phyloP scores from a whole-genome alignment of 352 stramenopile genomes.

The Peronosclerospora sorghi region DNA sequence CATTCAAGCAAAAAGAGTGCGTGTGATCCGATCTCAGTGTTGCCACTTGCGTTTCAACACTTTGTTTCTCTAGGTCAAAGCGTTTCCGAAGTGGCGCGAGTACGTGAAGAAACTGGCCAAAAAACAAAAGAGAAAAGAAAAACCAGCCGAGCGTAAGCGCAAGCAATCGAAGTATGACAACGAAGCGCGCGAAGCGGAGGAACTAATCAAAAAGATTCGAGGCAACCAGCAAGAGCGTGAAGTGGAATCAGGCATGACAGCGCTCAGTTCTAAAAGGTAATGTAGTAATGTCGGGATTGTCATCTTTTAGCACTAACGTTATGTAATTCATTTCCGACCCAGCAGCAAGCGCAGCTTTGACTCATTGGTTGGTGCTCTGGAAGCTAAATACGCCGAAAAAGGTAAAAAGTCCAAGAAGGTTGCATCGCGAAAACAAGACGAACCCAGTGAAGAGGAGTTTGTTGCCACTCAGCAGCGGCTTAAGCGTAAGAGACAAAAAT shows the following conservation, averaged over 20 bases:
- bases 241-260: slow-evolving; percentile 15
- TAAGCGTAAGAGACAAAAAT: slow-evolving; percentile 29
- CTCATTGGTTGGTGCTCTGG: slow-evolving; percentile 45
- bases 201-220: slow-evolving; percentile 48
- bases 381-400: slow-evolving; percentile 51
- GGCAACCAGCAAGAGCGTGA: slow-evolving; percentile 34
- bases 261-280: slow-evolving; percentile 36
- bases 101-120: slow-evolving; percentile 31
- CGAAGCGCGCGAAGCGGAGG: slow-evolving; percentile 51
- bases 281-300: not conserved
- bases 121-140: slow-evolving; percentile 29
- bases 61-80: slow-evolving; percentile 31
- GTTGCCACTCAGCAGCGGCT: slow-evolving; percentile 39
- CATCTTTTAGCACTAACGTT: no score
- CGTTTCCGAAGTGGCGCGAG: slow-evolving; percentile 29
- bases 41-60: not conserved
- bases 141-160: slow-evolving; percentile 25
- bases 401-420: slow-evolving; percentile 33
- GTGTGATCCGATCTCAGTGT: not conserved
- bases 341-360: slow-evolving; percentile 42
- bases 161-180: slow-evolving; percentile 43
- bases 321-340: no score
- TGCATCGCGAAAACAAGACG: not conserved
- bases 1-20: slow-evolving; percentile 31
- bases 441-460: slow-evolving; percentile 62